phyloP scores from a whole-genome alignment of 768 basidiomycete genomes.

The Hygrocybe coccinea region DNA sequence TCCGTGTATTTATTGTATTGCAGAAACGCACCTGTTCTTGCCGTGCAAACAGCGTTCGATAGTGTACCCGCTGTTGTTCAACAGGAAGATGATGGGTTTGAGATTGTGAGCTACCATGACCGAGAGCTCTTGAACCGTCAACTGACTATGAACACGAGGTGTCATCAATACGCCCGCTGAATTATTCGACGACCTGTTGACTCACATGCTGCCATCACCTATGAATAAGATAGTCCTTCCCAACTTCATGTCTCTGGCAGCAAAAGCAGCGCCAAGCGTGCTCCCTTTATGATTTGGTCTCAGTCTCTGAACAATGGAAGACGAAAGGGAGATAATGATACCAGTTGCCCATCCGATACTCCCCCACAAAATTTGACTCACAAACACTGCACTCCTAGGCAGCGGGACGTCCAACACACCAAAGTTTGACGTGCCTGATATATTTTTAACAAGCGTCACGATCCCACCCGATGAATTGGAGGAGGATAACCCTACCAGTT shows the following conservation, averaged over 20 bases:
- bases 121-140: conserved; percentile 78
- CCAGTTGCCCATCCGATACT: conserved; percentile 89
- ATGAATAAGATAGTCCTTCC: conserved; percentile 77
- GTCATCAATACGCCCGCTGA: conserved; percentile 1
- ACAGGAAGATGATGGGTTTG: conserved; percentile 77
- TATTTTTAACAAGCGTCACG: background rate
- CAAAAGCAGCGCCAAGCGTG: conserved; percentile 75
- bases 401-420: conserved; percentile 79
- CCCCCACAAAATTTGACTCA: conserved; percentile 85
- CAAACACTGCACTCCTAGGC: conserved; percentile 60
- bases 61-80: conserved; percentile 81
- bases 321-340: conserved; percentile 20
- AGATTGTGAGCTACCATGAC: conserved; percentile 73
- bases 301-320: background rate
- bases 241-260: conserved; percentile 57
- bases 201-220: conserved; percentile 78
- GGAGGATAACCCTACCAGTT: conserved; percentile 49
- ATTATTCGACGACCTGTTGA: conserved; percentile 12
- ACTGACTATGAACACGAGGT: conserved; percentile 44
- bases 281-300: conserved; percentile 37
- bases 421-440: conserved; percentile 50
- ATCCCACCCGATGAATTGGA: background rate
- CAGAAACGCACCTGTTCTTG: conserved; percentile 40
- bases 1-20: background rate
- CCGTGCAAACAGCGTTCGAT: conserved; percentile 82